These are phyloP conservation scores for Ophioceras dolichostomum DNA, from an alignment of 2,329 filamentous ascomycete genomes.

Conservation along the genomic window DNA sequence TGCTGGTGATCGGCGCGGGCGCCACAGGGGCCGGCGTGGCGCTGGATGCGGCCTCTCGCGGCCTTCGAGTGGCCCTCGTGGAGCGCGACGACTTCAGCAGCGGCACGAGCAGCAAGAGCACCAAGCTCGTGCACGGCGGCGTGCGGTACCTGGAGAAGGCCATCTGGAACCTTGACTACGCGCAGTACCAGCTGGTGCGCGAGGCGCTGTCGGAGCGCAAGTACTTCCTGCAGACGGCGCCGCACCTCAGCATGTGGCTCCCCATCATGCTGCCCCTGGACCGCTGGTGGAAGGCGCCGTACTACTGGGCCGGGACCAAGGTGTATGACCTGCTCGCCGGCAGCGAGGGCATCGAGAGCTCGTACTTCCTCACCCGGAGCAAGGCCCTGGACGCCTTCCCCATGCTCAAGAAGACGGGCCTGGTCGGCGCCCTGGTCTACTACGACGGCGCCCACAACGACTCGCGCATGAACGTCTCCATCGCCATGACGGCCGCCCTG, in stretches of 20 bases:
- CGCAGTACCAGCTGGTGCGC: constrained; percentile 68
- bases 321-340: constrained; percentile 73
- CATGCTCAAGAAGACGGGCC: constrained; percentile 60
- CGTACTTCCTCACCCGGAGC: constrained; percentile 67
- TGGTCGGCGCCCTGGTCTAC: constrained; percentile 72
- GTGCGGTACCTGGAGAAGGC: constrained; percentile 81
- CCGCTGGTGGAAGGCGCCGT: constrained; percentile 73
- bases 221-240: constrained; percentile 73
- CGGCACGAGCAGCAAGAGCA: constrained; percentile 78
- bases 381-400: constrained; percentile 70
- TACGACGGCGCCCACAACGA: constrained; percentile 84
- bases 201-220: constrained; percentile 73
- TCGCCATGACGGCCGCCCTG: constrained; percentile 68
- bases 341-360: constrained; percentile 70
- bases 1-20: constrained; percentile 68
- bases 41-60: constrained; percentile 67
- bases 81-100: constrained; percentile 75
- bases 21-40: constrained; percentile 73
- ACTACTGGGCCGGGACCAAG: constrained; percentile 61
- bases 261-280: constrained; percentile 76
- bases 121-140: constrained; percentile 75
- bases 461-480: constrained; percentile 75
- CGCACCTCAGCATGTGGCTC: constrained; percentile 68
- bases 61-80: constrained; percentile 67
- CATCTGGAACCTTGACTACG: constrained; percentile 74